Evolutionary conservation across 495 filamentous ascomycete species (phyloP).

Genomic region (Tuber microsphaerosporum): DNA sequence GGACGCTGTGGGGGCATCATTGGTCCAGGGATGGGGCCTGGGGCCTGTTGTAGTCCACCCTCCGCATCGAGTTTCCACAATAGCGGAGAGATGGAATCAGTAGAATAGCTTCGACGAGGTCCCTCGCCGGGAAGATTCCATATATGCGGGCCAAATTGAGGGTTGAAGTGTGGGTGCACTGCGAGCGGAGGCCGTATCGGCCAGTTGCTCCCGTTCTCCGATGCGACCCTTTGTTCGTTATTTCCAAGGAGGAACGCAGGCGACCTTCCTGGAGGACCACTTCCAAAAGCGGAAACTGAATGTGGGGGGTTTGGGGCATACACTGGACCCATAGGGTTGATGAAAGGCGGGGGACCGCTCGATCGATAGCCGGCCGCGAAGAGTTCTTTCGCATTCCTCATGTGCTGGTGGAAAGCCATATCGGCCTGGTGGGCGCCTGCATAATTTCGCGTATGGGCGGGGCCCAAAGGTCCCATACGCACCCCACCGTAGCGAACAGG

Average conservation of each 20-base stretch:
- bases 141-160: slow-evolving; percentile 9
- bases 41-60: slow-evolving; percentile 13
- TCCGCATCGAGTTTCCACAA: slow-evolving; percentile 25
- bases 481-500: slow-evolving; percentile 34
- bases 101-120: slow-evolving; percentile 26
- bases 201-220: slow-evolving; percentile 19
- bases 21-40: slow-evolving; percentile 13
- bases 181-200: slow-evolving; percentile 29
- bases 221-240: slow-evolving; percentile 12
- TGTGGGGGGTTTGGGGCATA: slow-evolving; percentile 39
- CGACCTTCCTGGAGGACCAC: slow-evolving; percentile 6
- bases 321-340: slow-evolving; percentile 23
- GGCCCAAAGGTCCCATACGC: slow-evolving; percentile 37
- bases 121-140: slow-evolving; percentile 15
- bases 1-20: slow-evolving; percentile 23
- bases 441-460: slow-evolving; percentile 10
- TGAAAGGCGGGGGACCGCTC: slow-evolving; percentile 23
- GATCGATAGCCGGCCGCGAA: slow-evolving; percentile 22
- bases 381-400: slow-evolving; percentile 27
- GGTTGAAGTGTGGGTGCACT: slow-evolving; percentile 13
- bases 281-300: slow-evolving; percentile 13
- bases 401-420: slow-evolving; percentile 25
- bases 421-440: slow-evolving; percentile 24
- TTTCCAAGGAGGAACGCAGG: slow-evolving; percentile 13
- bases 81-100: slow-evolving; percentile 27